These are phyloP conservation scores for Miscanthus sacchariflorus DNA, from an alignment of 202 grass and related monocot genomes.

Conservation along the genomic window DNA sequence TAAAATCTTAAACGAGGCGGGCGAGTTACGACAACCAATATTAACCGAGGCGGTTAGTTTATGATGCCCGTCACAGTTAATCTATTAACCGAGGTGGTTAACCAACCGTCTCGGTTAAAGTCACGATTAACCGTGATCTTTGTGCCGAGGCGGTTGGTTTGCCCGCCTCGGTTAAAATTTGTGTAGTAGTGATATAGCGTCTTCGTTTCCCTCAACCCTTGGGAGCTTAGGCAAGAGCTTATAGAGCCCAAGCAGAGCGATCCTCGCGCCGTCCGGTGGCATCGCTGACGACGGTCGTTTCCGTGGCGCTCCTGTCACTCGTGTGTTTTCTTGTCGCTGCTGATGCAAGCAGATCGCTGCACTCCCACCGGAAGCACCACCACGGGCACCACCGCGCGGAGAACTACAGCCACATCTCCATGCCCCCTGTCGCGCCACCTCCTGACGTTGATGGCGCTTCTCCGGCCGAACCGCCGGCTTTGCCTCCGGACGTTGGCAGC, in stretches of 20 bases:
- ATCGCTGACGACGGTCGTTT: neutral
- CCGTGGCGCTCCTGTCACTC: neutral
- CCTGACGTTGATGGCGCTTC: neutral
- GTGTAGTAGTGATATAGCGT: neutral
- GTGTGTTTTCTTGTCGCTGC: neutral
- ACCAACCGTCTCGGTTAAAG: too few species aligned
- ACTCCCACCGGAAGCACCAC: conserved; percentile 45
- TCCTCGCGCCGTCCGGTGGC: neutral
- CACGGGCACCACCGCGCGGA: conserved; percentile 6
- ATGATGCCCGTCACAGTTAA: too few species aligned
- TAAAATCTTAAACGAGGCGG: too few species aligned
- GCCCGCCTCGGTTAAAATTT: too few species aligned
- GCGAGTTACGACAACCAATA: too few species aligned
- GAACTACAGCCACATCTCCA: conserved; percentile 30
- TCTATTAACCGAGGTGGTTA: too few species aligned
- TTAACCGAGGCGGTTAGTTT: too few species aligned
- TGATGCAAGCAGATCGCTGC: neutral
- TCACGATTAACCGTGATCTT: neutral
- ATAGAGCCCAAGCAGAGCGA: too few species aligned
- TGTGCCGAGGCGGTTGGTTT: too few species aligned
- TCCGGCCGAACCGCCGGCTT: neutral
- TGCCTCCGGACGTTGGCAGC: neutral
- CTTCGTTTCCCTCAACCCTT: neutral
- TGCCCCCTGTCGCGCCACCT: conserved; percentile 34
- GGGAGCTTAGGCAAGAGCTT: neutral